Evolutionary conservation across 1,284 basidiomycete species (phyloP).

Genomic region (Ceratobasidium sp.): DNA sequence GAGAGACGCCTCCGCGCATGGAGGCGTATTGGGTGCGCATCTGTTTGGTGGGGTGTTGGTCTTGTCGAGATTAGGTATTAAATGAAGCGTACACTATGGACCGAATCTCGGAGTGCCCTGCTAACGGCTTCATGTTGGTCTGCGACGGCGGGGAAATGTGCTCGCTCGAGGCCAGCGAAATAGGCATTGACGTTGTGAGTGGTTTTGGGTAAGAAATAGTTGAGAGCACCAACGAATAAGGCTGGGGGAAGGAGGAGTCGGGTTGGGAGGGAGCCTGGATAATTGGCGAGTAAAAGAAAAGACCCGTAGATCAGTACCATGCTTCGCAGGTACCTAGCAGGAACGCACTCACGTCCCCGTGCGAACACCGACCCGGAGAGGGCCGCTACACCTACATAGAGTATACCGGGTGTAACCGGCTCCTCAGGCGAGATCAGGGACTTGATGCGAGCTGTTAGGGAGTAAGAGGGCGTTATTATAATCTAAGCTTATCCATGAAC

Average conservation of each 20-base stretch:
- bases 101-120: constrained; percentile 51
- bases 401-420: constrained; percentile 82
- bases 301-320: neutral
- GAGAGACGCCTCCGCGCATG: constrained; percentile 27
- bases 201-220: constrained; percentile 85
- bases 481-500: neutral
- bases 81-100: neutral
- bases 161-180: constrained; percentile 75
- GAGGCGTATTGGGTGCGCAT: constrained; percentile 10
- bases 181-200: constrained; percentile 74
- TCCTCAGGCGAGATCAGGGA: constrained; percentile 82
- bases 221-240: constrained; percentile 70
- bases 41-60: constrained; percentile 6
- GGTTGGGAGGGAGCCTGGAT: constrained; percentile 62
- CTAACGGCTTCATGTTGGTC: constrained; percentile 75
- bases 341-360: constrained; percentile 67
- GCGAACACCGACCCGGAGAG: constrained; percentile 88
- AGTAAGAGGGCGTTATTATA: constrained; percentile 26
- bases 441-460: constrained; percentile 75
- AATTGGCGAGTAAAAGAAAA: neutral
- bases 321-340: neutral
- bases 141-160: constrained; percentile 72
- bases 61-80: neutral
- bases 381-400: constrained; percentile 89
- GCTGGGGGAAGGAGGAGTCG: constrained; percentile 77